Base-by-base conservation (phyloP, 2,329 filamentous ascomycete species). In the Scedosporium apiospermum region DNA sequence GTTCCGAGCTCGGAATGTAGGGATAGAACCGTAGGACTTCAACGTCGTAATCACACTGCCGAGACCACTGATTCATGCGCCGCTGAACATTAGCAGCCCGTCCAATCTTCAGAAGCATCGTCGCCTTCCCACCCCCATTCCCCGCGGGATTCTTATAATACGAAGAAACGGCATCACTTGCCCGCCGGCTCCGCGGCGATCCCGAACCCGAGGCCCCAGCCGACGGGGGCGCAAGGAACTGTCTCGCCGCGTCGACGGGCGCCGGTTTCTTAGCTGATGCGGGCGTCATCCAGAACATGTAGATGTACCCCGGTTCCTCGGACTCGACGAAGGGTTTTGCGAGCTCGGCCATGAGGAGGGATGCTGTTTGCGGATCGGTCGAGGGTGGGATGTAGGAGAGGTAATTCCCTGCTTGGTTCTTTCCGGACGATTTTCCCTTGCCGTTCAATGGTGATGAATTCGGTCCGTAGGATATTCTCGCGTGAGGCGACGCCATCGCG, bases 241-340 rank as follows among this genome's bases (percentile, higher is more conserved):
- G 81, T 7, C 84, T 79, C 21, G 84, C 82, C 53, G 85, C 78
- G 65, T 85, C 87, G 42, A 79, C 78, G 0, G 87, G 80, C 0
- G 84, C 80, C 1, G 81, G 77, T 0, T 82, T 73, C 0, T 80
- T 72, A 6, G 84, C 76, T 2, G 80, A 82, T 2, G 53, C 30
- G 38, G 91, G 87, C 0, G 91, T 97, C 23, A 97, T 82, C 92
- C 93, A 97, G 80, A 98, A 99, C 74, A 99, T 96, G 81, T 99
- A 99, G 67, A 99, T 98, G 76, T 95, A 99, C 44, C 95, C 95
- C 12, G 88, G 80, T 68, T 96, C 90, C 23, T 84, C 78, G 0
- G 91, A 92, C 57, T 93, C 83, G 1, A 72, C 69, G 42, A 71
- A 72, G 80, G 91, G 78, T 83, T 95, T 71, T 75, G 80, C 84